A percentile compares a stretch with the other conserved stretches of the same genome.
Evolutionary conservation across 352 stramenopile genomes (phyloP).

Genomic region (Phytophthora niederhauseri): DNA sequence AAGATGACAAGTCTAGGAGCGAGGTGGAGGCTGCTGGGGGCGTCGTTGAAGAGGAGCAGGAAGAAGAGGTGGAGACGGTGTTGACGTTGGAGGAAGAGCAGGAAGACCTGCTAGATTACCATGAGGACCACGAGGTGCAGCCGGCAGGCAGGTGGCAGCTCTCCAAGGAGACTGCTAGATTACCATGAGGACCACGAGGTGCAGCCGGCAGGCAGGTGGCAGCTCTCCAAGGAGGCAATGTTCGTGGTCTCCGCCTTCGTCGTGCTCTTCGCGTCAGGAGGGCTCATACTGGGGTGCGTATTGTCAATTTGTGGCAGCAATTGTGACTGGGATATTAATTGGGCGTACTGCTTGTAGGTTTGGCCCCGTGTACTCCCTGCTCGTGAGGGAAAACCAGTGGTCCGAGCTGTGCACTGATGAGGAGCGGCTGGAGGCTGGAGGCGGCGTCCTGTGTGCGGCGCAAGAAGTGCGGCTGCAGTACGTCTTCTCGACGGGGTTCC

Average conservation of each 20-base stretch:
- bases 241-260: conserved; percentile 63
- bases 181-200: not conserved
- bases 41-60: conserved; percentile 17
- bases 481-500: conserved; percentile 78
- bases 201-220: conserved; percentile 2
- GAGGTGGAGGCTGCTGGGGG: not conserved
- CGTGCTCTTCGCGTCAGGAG: conserved; percentile 68
- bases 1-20: not conserved
- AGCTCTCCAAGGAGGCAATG: conserved; percentile 67
- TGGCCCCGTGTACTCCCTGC: conserved; percentile 72
- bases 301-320: not conserved
- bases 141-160: conserved; percentile 27
- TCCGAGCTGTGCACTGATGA: conserved; percentile 52
- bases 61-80: conserved; percentile 12
- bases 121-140: not conserved
- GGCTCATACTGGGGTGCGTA: conserved; percentile 65
- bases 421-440: not conserved
- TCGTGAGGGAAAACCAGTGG: conserved; percentile 75
- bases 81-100: conserved; percentile 17
- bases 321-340: conserved; percentile 1
- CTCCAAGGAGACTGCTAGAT: conserved; percentile 55
- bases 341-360: conserved; percentile 41
- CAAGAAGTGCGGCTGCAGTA: conserved; percentile 82
- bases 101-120: conserved; percentile 5
- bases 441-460: conserved; percentile 44